These are phyloP conservation scores for Mycena leptocephala DNA, from an alignment of 768 basidiomycete species.

Conservation along the genomic window DNA sequence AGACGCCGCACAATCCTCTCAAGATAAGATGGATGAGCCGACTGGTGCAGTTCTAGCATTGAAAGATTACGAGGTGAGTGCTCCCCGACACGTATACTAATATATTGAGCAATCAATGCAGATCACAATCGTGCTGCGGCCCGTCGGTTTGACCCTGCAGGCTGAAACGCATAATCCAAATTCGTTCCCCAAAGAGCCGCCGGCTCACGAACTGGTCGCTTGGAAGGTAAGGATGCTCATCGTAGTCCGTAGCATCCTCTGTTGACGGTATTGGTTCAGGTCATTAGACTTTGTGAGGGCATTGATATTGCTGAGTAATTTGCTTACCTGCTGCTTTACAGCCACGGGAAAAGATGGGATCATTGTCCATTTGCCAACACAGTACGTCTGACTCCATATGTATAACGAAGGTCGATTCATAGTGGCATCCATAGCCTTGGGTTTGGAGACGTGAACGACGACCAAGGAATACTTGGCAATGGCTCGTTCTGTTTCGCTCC, in stretches of 20 bases:
- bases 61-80: neutral
- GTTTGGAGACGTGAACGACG: neutral
- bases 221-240: neutral
- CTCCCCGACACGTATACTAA: neutral
- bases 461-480: neutral
- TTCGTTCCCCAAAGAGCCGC: neutral
- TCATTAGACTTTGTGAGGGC: neutral
- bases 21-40: neutral
- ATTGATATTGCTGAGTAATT: neutral
- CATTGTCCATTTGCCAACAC: neutral
- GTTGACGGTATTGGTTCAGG: neutral
- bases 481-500: neutral
- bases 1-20: neutral
- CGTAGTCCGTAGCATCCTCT: neutral
- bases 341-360: neutral
- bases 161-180: neutral
- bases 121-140: neutral
- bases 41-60: neutral
- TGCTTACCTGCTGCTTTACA: neutral
- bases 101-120: neutral
- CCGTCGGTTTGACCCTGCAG: neutral
- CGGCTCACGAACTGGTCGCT: slow-evolving; percentile 2
- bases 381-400: neutral
- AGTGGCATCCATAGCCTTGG: neutral
- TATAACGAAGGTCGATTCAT: neutral